Base-by-base conservation (phyloP, 2,329 filamentous ascomycete genomes). In the Cladosporium cucumerinum region DNA sequence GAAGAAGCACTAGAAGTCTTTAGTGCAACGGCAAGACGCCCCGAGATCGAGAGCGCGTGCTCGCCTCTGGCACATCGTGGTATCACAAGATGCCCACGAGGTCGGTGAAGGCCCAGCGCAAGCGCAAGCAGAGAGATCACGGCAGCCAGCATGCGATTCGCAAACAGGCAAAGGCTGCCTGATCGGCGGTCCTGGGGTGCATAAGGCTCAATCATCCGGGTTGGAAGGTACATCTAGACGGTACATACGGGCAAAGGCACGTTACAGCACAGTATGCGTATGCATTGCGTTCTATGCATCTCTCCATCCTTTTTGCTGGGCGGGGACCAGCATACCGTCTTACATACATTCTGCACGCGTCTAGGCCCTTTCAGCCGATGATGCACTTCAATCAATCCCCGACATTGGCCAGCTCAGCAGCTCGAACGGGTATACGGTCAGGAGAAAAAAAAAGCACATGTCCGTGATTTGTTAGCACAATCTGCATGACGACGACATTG, bases 1-100 rank as follows among this genome's bases (percentile, higher is more conserved):
- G 55, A 58, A 58, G 55, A 58, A 58, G 55, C 55, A 28, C 55
- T 58, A 58, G 55, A 58, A 58, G 36, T 14, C 23, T 25, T n/a
- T 58, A 58, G 55, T 36, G 55, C 55, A 57, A 57, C 55, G 55
- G 36, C 23, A 46, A 34, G 5, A 12, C 34, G 32, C 23, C 34
- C 55, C 55, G 23, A 46, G 54, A 39, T 57, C 30, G 23, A 14
- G 55, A 28, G 55, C 55, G 55, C 55, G 55, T 58, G 55, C 55
- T 58, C 30, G 34, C 55, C 55, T 39, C 21, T 58, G 30, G 55
- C 55, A 57, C 23, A 57, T 57, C 34, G 21, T 8, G 5, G 55
- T 58, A 46, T 25, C 34, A 58, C 54, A 57, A 39, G 54, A 39
- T 46, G 30, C 32, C 55, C 55, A 46, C 55, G 55, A 58, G 55